Percentiles rank a stretch among this genome's conserved stretches.
Evolutionary conservation across 148 eudicot species (phyloP).

Genomic region (Selenicereus undatus): DNA sequence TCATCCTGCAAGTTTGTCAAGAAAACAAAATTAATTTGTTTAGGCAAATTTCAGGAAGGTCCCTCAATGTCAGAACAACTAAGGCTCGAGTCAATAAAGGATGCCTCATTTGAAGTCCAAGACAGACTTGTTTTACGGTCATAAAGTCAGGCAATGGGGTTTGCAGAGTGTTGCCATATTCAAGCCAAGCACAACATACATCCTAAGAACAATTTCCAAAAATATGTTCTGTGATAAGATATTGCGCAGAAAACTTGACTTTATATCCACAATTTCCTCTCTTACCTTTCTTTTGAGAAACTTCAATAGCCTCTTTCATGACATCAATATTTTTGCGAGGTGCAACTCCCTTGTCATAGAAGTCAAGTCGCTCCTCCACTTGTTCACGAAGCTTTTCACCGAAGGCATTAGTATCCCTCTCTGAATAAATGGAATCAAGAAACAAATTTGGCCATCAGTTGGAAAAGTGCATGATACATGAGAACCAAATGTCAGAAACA

Average conservation of each 20-base stretch:
- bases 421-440: constrained; percentile 39
- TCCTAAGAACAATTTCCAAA: background rate
- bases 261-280: background rate
- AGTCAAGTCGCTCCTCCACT: constrained; percentile 92
- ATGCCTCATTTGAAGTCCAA: background rate
- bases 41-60: background rate
- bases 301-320: constrained; percentile 80
- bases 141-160: background rate
- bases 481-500: background rate
- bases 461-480: background rate
- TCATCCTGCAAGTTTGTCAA: background rate
- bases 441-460: background rate
- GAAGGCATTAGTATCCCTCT: constrained; percentile 57
- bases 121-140: background rate
- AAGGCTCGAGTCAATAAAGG: background rate
- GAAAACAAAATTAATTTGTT: background rate
- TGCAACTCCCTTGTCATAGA: constrained; percentile 98
- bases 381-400: constrained; percentile 95
- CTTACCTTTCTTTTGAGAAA: constrained; percentile 45
- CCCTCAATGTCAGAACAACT: background rate
- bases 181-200: background rate
- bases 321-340: constrained; percentile 93
- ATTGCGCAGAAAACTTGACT: background rate
- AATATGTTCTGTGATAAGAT: background rate
- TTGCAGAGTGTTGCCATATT: background rate